A percentile compares a stretch with the other conserved stretches of the same genome.
phyloP scores from a whole-genome alignment of 345 rosid genomes.

The Hibiscus tridactylites region DNA sequence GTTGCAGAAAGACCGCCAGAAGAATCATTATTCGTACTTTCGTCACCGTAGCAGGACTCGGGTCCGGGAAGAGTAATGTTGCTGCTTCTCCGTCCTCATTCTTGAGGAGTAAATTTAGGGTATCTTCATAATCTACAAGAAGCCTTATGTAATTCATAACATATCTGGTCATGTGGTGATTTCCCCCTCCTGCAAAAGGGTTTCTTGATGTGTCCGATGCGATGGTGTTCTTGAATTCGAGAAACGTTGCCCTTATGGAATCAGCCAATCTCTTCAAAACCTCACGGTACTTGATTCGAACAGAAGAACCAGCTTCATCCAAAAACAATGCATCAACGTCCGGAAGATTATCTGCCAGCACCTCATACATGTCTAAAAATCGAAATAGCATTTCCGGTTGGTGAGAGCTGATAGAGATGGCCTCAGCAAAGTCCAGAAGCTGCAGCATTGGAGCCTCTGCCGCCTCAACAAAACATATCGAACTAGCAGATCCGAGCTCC shows the following conservation, averaged over 20 bases:
- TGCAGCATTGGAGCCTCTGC: conserved; percentile 69
- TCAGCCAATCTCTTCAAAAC: conserved; percentile 59
- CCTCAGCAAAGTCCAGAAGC: conserved; percentile 74
- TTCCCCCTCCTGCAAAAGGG: conserved; percentile 66
- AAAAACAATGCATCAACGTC: conserved; percentile 50
- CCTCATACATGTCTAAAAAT: conserved; percentile 79
- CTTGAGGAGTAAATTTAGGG: conserved; percentile 58
- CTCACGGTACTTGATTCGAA: conserved; percentile 48
- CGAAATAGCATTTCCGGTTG: conserved; percentile 64
- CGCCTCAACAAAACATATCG: conserved; percentile 55
- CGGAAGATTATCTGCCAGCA: conserved; percentile 48
- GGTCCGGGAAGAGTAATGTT: conserved; percentile 28
- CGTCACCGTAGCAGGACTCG: conserved; percentile 29
- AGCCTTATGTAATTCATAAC: conserved; percentile 72
- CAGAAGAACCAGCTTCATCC: conserved; percentile 37
- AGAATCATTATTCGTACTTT: conserved; percentile 17
- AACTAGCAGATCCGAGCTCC: conserved; percentile 31
- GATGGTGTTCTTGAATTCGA: conserved; percentile 61
- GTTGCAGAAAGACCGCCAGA: conserved; percentile 23
- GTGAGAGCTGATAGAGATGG: conserved; percentile 68
- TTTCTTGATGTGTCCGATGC: conserved; percentile 42
- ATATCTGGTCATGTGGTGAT: conserved; percentile 64
- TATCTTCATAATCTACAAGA: conserved; percentile 55
- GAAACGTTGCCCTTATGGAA: conserved; percentile 50
- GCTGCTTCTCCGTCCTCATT: conserved; percentile 29